Evolutionary conservation across 176 grass and related monocot genomes (phyloP).

Genomic region (Phoenix dactylifera): DNA sequence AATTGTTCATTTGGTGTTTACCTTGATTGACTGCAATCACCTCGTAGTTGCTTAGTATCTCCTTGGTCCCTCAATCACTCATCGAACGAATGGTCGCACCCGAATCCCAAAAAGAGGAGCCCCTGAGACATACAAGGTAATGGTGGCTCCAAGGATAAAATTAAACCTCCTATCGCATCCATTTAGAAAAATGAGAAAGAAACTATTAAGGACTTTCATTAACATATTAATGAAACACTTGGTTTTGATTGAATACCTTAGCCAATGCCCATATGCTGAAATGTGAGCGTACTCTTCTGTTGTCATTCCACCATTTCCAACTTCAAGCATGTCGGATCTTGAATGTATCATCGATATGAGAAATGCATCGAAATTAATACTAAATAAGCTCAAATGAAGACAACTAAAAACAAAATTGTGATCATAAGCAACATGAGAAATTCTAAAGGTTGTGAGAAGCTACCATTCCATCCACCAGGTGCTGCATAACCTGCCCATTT

Average conservation of each 20-base stretch:
- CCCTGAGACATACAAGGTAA: constrained; percentile 22
- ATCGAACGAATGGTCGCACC: constrained; percentile 71
- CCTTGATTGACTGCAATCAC: constrained; percentile 94
- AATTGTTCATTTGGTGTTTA: constrained; percentile 4
- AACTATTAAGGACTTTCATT: no score
- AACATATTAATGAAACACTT: neutral
- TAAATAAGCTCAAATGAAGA: neutral
- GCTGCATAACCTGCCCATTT: constrained; percentile 78
- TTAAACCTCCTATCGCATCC: no score
- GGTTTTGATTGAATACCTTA: constrained; percentile 35
- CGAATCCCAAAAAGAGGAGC: constrained; percentile 89
- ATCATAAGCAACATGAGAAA: neutral
- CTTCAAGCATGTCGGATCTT: constrained; percentile 99
- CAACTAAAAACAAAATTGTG: neutral
- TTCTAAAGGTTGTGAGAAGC: neutral
- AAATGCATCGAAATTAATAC: neutral
- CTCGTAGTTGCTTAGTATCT: constrained; percentile 71
- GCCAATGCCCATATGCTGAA: constrained; percentile 95
- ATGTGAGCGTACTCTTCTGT: constrained; percentile 80
- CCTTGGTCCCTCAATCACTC: constrained; percentile 59
- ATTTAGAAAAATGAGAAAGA: constrained; percentile 13
- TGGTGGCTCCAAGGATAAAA: neutral
- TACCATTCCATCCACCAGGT: constrained; percentile 56
- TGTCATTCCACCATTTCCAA: constrained; percentile 88
- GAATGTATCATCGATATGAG: neutral